Evolutionary conservation across 352 stramenopile species (phyloP).

Genomic region (Stramenopiles sp.): DNA sequence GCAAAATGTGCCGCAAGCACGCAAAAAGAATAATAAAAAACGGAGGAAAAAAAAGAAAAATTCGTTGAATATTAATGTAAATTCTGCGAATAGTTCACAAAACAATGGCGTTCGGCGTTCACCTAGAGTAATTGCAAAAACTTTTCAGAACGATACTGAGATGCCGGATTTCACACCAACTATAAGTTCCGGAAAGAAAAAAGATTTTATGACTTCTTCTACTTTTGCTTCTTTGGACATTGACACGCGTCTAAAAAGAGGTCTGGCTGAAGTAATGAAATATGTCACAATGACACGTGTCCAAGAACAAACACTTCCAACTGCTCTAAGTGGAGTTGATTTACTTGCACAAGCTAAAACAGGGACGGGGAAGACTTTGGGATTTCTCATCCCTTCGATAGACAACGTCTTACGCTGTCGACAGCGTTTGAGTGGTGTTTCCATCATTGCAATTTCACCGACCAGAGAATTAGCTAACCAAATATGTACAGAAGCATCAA

Average conservation of each 20-base stretch:
- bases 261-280: constrained; percentile 2
- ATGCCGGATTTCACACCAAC: neutral
- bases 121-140: too few species aligned
- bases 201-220: neutral
- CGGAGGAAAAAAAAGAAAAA: too few species aligned
- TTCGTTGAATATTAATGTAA: too few species aligned
- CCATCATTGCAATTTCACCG: constrained; percentile 36
- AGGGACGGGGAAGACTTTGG: constrained; percentile 48
- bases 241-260: neutral
- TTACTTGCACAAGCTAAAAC: constrained; percentile 52
- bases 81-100: too few species aligned
- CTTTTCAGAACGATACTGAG: too few species aligned
- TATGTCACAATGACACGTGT: constrained; percentile 25
- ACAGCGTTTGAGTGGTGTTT: neutral
- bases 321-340: constrained; percentile 32
- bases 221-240: neutral
- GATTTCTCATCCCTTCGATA: constrained; percentile 41
- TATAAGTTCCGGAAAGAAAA: neutral
- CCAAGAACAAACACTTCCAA: constrained; percentile 37
- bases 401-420: constrained; percentile 18
- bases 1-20: too few species aligned
- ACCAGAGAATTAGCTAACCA: constrained; percentile 50
- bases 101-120: too few species aligned
- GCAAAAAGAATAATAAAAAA: too few species aligned
- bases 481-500: constrained; percentile 37